Evolutionary conservation across 345 rosid species (phyloP).

Genomic region (Microcos paniculata): DNA sequence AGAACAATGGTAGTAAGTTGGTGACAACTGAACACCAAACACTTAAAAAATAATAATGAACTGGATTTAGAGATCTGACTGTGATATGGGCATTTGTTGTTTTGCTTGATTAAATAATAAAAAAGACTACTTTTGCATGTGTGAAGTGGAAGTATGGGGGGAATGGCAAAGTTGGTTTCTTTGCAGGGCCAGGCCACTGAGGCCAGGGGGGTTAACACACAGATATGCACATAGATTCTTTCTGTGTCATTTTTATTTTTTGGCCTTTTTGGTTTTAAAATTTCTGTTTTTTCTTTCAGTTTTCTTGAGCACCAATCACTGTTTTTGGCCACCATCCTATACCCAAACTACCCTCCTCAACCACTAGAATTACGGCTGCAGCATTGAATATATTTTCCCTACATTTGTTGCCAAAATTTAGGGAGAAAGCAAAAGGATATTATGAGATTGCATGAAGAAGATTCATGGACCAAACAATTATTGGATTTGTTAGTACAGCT

Average conservation of each 20-base stretch:
- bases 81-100: conserved; percentile 8
- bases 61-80: conserved; percentile 19
- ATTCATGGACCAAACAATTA: neutral
- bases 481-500: neutral
- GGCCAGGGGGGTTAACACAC: neutral
- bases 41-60: neutral
- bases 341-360: neutral
- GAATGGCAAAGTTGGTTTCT: neutral
- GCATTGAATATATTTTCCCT: neutral
- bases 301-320: neutral
- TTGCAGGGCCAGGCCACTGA: neutral
- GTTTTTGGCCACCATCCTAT: neutral
- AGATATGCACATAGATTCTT: neutral
- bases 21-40: neutral
- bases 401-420: neutral
- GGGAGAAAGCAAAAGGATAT: neutral
- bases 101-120: neutral
- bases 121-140: neutral
- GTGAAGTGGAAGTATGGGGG: neutral
- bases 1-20: conserved; percentile 12
- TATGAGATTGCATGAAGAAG: no score
- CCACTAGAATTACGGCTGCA: neutral
- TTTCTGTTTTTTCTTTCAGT: no score
- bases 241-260: neutral
- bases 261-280: neutral